Evolutionary conservation across 1,284 basidiomycete species (phyloP), one percentile per base, ranked within the genome.

Genomic region (Cutaneotrichosporon cavernicola): DNA sequence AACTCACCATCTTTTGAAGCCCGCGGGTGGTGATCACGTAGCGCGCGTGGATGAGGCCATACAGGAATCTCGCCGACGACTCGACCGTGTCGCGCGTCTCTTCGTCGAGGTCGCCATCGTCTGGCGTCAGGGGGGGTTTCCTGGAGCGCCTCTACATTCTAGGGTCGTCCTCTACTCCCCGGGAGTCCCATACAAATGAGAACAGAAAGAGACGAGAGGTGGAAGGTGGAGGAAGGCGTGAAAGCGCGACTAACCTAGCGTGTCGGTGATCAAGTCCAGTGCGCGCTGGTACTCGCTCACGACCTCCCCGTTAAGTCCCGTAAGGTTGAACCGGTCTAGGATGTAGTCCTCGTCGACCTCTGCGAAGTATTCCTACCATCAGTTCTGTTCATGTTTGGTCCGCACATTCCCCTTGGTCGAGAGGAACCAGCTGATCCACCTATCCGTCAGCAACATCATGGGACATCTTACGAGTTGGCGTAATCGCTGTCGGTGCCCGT

Each of bases 321-420:
- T 99, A 62, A 99, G 85, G 81, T 98, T 99, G 87, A 99, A 98
- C 55, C 96, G 87, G 82, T 99, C 96, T 58, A 98, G 85, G 73
- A 99, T 98, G 81, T 98, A 99, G 81, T 98, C 96, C 76, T 98
- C 95, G 78, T 99, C 97, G 70, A 99, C 92, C 83, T 99, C 95
- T 81, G 95, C 97, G 80, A 98, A 99, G 84, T 99, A 99, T 82
- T 99, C 96, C 81, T 80, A 58, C 38, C 8, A 50, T 70, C 59
- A 70, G 66, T 59, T 51, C 22, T 43, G 7, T 11, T 26, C 49
- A n/a, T 46, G 43, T 46, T 46, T 46, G 43, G 43, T 57, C 38
- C 76, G 36, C 30, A 79, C 78, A 71, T 81, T 81, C 50, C 80
- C 81, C 70, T 82, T 82, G 21, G 93, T 96, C 8, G 93, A 93